Conservation (phyloP, 768 basidiomycete genomes). For the Boletus reticulatus region DNA sequence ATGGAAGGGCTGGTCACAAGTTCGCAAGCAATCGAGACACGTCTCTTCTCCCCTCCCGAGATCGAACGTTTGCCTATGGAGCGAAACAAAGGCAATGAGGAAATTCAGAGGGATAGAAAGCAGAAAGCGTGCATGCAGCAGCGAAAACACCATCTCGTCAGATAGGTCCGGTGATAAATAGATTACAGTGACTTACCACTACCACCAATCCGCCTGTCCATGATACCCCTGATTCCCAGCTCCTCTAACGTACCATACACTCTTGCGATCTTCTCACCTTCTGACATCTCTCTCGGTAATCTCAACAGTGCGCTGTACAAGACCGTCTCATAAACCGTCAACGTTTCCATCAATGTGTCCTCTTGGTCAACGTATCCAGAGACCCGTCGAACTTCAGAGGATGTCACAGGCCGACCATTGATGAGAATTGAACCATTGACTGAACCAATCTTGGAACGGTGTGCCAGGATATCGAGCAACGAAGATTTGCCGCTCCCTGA, state of each 20-base stretch:
- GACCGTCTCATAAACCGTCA: conserved; percentile 98
- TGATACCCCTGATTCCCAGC: conserved; percentile 88
- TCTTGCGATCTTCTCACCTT: conserved; percentile 91
- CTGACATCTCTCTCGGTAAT: conserved; percentile 91
- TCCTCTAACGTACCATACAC: conserved; percentile 97
- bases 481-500: conserved; percentile 97
- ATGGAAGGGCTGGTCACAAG: conserved; percentile 96
- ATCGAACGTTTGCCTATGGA: conserved; percentile 79
- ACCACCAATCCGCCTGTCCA: conserved; percentile 86
- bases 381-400: conserved; percentile 78
- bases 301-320: conserved; percentile 89
- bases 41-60: conserved; percentile 95
- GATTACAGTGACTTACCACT: conserved; percentile 52
- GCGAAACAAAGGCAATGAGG: not conserved
- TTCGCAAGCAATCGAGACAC: conserved; percentile 97
- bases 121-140: not conserved
- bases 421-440: conserved; percentile 75
- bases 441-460: conserved; percentile 79
- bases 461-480: conserved; percentile 91
- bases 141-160: not conserved
- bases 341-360: conserved; percentile 93
- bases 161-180: not conserved
- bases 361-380: conserved; percentile 98
- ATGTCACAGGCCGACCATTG: conserved; percentile 77
- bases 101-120: not conserved